Evolutionary conservation across 805 yeast genomes (phyloP), one percentile per base, ranked within the genome.

Genomic region (Millerozyma acaciae): DNA sequence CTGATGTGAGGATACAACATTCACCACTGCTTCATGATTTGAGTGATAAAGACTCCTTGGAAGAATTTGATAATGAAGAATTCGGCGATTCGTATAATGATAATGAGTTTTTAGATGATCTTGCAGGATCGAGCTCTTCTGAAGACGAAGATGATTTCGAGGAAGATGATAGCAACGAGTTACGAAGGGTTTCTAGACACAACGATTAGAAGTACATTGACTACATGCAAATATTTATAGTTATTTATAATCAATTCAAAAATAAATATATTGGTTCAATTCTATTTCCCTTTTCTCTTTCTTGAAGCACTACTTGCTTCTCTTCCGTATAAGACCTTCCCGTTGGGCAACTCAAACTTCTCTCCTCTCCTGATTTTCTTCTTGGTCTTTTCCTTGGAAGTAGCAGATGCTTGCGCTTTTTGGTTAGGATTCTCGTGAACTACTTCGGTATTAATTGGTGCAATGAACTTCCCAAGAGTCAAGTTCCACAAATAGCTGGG

Each of bases 271-370:
- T n/a, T n/a, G 10, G 22, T 20, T 20, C 10, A 8, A 20, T 8
- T 21, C 24, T 19, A 16, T n/a, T 13, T 28, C 21, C 30, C 28
- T 32, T 34, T 35, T 21, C 38, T 32, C 9, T 31, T 33, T 23
- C 45, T 40, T 26, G 34, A 32, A 37, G 31, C 30, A 13, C 21
- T 30, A 12, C 37, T 21, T 5, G 31, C 25, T n/a, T 39, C 20
- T 44, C 66, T 51, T 7, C 59, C 57, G 34, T 62, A 64, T 12
- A 75, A 65, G 8, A 75, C 74, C 48, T 78, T 78, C 1, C 85
- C 85, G 47, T 78, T 79, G 7, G 82, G 81, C 38, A 79, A 59
- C 31, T 65, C 75, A 28, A 62, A 53, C 42, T 66, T 73, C 36
- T 68, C 68, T 7, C 74, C 76, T 32, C 52, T 56, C 16, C 49